Evolutionary conservation across 129 eudicot species (phyloP).

Genomic region (Ambrosia trifida): DNA sequence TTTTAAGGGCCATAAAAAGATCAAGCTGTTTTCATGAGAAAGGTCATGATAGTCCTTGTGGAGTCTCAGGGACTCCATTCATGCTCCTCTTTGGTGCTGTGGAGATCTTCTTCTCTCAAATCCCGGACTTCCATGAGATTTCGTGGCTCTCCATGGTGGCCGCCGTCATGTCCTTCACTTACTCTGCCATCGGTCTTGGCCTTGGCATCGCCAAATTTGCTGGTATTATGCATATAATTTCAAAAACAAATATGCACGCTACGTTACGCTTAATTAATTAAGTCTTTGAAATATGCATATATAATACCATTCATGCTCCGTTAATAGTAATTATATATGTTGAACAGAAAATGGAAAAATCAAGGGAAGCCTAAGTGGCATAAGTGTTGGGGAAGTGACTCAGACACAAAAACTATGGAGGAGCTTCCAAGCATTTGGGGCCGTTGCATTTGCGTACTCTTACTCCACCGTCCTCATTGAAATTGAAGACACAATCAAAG

Average conservation of each 20-base stretch:
- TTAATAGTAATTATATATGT: too few species aligned
- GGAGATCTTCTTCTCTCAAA: constrained; percentile 51
- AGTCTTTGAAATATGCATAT: too few species aligned
- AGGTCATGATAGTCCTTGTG: constrained; percentile 39
- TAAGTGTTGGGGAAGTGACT: constrained; percentile 56
- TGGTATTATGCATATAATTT: constrained; percentile 18
- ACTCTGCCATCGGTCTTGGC: constrained; percentile 61
- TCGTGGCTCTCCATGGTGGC: constrained; percentile 63
- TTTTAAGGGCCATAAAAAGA: constrained; percentile 56
- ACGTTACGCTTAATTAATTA: too few species aligned
- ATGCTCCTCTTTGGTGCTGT: constrained; percentile 52
- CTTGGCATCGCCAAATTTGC: constrained; percentile 60
- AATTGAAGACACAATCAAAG: constrained; percentile 62
- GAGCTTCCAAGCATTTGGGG: constrained; percentile 70
- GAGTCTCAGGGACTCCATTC: constrained; percentile 54
- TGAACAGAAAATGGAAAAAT: constrained; percentile 44
- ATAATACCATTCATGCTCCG: too few species aligned
- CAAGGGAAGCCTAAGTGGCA: constrained; percentile 61
- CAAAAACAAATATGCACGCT: too few species aligned
- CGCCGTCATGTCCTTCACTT: constrained; percentile 66
- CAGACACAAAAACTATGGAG: constrained; percentile 58
- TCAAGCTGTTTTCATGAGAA: constrained; percentile 53
- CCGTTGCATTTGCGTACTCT: constrained; percentile 61
- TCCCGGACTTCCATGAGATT: constrained; percentile 58
- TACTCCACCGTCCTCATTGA: constrained; percentile 59